Base-by-base conservation (phyloP, 176 grass and related monocot genomes). In the Alopecurus myosuroides region DNA sequence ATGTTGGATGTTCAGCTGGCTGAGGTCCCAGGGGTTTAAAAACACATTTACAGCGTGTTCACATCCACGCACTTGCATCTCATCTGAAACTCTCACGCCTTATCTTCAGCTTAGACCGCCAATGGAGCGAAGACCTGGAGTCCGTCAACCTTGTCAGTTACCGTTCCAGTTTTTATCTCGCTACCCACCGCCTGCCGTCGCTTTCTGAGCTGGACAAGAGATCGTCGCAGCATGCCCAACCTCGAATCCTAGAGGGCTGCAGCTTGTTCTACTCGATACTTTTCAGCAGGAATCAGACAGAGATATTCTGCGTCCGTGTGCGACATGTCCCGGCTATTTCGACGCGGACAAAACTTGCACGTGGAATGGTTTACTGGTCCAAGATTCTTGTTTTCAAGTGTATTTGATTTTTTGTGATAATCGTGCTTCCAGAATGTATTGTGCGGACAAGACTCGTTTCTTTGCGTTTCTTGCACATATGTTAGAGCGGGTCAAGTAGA, bases 251-350 rank as follows among this genome's bases (percentile, higher is more conserved):
- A 50, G 20, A 28, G 22, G 0, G 41, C 41, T 48, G 8, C 41
- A 6, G 23, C 40, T 53, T 45, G 74, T 53, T 11, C 30, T 18
- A 64, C 14, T 64, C 0, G 2, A 29, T 55, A 40, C 57, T 41
- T 85, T 85, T 77, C 82, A 40, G 30, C 57, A 15, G 14, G 22
- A 76, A 76, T 9, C 29, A 11, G 57, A 63, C 81, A 61, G 11
- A 61, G 57, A 61, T 61, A 9, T 69, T 48, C 42, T 19, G 11
- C 8, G 8, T 29, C 49, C 3, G 14, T 25, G 55, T 49, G 55
- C 15, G 45, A 75, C 45, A 7, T 75, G 3, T 22, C 28, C 34
- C 45, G 26, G 28, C 45, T 14, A 6, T 12, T 71, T 53, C 48
- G 48, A 36, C 11, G 48, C 48, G 22, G 26, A 76, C 74, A 55